Conservation (phyloP, 2,329 filamentous ascomycete genomes). For the Monosporascus sp. region DNA sequence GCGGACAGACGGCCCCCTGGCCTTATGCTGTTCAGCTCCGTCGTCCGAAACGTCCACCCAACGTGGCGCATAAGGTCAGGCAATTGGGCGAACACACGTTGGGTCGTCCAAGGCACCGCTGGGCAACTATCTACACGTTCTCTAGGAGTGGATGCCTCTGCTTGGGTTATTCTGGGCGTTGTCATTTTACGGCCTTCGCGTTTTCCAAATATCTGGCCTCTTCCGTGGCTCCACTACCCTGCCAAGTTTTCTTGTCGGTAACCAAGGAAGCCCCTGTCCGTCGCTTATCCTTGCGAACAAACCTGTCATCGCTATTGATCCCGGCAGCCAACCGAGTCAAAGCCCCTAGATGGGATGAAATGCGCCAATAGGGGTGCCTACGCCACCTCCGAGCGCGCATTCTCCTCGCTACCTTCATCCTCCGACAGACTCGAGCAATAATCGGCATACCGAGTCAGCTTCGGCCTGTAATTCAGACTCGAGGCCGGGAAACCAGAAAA, state of each 20-base stretch:
- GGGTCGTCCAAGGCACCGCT: background rate
- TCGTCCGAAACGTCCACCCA: no score
- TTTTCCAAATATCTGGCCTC: background rate
- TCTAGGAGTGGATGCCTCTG: background rate
- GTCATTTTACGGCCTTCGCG: background rate
- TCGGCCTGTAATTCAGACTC: background rate
- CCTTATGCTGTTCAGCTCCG: background rate
- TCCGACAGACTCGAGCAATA: no score
- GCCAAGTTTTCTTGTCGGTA: background rate
- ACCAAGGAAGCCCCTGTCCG: slow-evolving; percentile 8
- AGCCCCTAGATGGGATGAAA: slow-evolving; percentile 18
- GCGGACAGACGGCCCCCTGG: background rate
- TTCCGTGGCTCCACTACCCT: background rate
- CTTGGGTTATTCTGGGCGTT: background rate
- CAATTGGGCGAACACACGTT: background rate
- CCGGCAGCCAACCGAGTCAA: slow-evolving; percentile 20
- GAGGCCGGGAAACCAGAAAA: no score
- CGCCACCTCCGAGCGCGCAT: background rate
- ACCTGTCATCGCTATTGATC: slow-evolving; percentile 20
- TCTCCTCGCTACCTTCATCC: background rate
- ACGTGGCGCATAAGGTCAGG: background rate
- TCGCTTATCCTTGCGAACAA: slow-evolving; percentile 20
- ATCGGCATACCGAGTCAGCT: no score
- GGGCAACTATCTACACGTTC: background rate
- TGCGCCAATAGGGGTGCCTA: background rate